phyloP scores from a whole-genome alignment of 2,329 filamentous ascomycete genomes.

The Fusarium sp. region DNA sequence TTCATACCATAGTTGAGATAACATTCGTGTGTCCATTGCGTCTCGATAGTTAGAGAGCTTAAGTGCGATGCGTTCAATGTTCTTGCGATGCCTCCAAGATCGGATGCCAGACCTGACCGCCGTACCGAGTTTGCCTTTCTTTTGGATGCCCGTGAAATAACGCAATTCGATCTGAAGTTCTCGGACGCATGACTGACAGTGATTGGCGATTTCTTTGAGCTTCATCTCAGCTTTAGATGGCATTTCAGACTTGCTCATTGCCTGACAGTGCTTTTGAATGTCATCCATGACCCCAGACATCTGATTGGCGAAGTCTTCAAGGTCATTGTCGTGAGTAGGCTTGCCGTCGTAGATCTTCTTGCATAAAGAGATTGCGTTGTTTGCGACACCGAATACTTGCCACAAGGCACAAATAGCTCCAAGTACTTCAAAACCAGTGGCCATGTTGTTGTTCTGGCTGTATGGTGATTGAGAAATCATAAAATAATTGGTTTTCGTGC shows the following conservation, averaged over 20 bases:
- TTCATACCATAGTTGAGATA: not conserved
- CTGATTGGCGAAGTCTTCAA: conserved; percentile 1
- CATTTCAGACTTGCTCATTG: accelerated
- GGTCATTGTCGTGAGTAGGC: not conserved
- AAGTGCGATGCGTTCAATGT: conserved; percentile 7
- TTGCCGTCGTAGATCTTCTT: conserved; percentile 14
- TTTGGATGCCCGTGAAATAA: not conserved
- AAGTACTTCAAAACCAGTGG: not conserved
- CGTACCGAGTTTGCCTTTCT: not conserved
- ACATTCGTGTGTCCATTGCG: conserved; percentile 13
- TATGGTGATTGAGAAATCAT: too few relatives aligned
- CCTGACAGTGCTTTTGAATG: not conserved
- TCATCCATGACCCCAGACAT: not conserved
- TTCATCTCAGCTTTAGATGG: not conserved
- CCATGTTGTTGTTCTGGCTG: not conserved
- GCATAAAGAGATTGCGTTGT: not conserved
- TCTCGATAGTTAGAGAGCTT: not conserved
- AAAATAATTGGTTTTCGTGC: too few relatives aligned
- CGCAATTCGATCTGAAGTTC: conserved; percentile 6
- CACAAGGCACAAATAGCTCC: conserved; percentile 1
- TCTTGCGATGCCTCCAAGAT: not conserved
- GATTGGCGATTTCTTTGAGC: not conserved
- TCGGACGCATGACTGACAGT: not conserved
- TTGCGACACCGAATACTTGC: conserved; percentile 3
- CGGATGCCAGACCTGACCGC: not conserved